Evolutionary conservation across 2,329 filamentous ascomycete genomes (phyloP), one percentile per base, ranked within the genome.

Genomic region (Cryoendolithus antarcticus): DNA sequence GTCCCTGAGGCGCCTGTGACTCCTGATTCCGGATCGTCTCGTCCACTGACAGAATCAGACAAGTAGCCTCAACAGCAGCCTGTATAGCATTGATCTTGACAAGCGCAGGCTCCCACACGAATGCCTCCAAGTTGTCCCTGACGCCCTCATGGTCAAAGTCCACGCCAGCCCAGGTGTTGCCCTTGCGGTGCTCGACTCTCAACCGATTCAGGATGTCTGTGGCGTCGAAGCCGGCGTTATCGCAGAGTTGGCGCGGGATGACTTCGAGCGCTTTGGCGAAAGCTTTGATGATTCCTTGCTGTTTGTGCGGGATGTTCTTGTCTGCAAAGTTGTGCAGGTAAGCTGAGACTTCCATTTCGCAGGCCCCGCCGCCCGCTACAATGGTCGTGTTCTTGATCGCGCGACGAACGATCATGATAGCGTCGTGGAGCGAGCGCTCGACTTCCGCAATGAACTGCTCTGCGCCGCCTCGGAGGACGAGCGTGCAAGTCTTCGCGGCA

Each of bases 321-420:
- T 96, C 89, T 48, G 93, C 91, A 56, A 82, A 95, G 52, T 75
- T 74, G 70, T 95, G 88, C 47, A 98, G 76, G 66, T 94, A 93
- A 30, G 86, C 82, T 5, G 88, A 95, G 38, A 96, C 65, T 62
- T 96, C 91, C 89, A 98, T 96, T 71, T 98, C 91, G 54, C 74
- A 79, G 11, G 91, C 89, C 60, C 91, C 91, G 53, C 91, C 91
- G 54, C 91, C 91, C 34, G 88, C 91, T 19, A 98, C 91, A 49
- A 98, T 94, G 59, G 77, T 83, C 58, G 81, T 81, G 71, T 96
- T 93, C 69, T 85, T 86, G 64, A 96, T 86, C 21, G 91, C 86
- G 45, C 93, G 86, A 77, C 96, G 96, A 59, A 98, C 91, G 56
- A 98, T 94, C 91, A 98, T 98, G 65, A 98, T 96, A 53, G 91